These are phyloP conservation scores for Eimeria zaria DNA, from an alignment of 169 alveolate species.

Conservation along the genomic window DNA sequence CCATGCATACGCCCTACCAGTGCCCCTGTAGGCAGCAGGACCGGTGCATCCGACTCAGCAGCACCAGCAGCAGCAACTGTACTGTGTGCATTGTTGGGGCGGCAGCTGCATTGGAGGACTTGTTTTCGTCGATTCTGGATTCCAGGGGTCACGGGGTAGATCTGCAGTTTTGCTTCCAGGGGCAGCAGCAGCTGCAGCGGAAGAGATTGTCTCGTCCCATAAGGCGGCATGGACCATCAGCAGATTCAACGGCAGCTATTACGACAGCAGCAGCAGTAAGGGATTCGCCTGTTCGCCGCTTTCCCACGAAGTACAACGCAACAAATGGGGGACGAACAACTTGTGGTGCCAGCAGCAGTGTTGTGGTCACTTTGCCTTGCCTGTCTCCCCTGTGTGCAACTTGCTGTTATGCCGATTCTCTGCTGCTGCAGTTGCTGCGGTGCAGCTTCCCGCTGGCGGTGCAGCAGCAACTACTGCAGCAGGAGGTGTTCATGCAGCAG, in stretches of 20 bases:
- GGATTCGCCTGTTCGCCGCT: not conserved
- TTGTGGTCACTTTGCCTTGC: slow-evolving; percentile 25
- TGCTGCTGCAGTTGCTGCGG: slow-evolving; percentile 39
- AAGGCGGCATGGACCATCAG: slow-evolving; percentile 60
- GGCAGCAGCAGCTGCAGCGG: slow-evolving; percentile 71
- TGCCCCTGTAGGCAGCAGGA: slow-evolving; percentile 1
- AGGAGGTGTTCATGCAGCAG: slow-evolving; percentile 64
- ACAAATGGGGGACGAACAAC: not conserved
- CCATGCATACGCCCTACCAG: not conserved
- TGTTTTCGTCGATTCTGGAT: not conserved
- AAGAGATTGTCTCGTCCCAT: slow-evolving; percentile 13
- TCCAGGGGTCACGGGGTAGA: not conserved
- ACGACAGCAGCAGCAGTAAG: not conserved
- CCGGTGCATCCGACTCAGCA: slow-evolving; percentile 23
- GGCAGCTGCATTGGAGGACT: slow-evolving; percentile 53
- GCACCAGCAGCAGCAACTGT: slow-evolving; percentile 61
- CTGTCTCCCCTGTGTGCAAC: slow-evolving; percentile 49
- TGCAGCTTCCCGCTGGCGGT: slow-evolving; percentile 67
- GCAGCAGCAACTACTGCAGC: slow-evolving; percentile 74
- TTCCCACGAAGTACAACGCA: not conserved
- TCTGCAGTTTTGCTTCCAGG: slow-evolving; percentile 22
- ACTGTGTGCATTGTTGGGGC: slow-evolving; percentile 48
- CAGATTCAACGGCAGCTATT: slow-evolving; percentile 16
- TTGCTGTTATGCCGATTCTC: slow-evolving; percentile 5
- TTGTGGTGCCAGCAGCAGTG: not conserved